Base-by-base conservation (phyloP, 495 filamentous ascomycete species). In the Rhypophila decipiens region DNA sequence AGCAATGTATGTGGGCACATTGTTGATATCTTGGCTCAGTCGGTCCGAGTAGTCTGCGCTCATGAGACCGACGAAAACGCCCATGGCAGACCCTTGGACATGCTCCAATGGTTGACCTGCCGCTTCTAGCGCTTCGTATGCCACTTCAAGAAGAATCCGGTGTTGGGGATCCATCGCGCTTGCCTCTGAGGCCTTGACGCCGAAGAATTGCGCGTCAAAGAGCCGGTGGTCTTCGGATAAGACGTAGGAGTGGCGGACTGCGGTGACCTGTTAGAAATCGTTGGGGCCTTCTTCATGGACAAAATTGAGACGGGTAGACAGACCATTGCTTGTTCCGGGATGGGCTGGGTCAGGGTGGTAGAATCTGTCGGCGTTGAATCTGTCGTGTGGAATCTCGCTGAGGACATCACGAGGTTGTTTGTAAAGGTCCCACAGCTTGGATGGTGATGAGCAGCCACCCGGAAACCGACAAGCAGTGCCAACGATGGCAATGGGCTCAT, bases 111-210 rank as follows among this genome's bases (percentile, higher is more conserved):
- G 78, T 72, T 0, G 85, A 76, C 53, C 89, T 39, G 78, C 78
- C 1, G 31, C 31, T 56, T 94, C 88, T 2, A 94, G 71, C 0
- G 88, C 88, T 48, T 90, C 86, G 53, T 88, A 91, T 0, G 83
- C 84, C 35, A 80, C 85, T 33, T 86, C 77, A 4, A 94, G 69
- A 0, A 84, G 83, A 24, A 90, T 64, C 19, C 88, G 77, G 55
- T 88, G 85, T 52, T 87, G 85, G 3, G 88, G 88, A 57, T 91
- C 88, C 24, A 52, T 51, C 1, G 37, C 24, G 2, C 84, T 82
- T 24, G 87, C 83, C 35, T 81, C 77, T 4, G 64, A 57, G 3
- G 73, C 60, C 3, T 70, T 75, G 29, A 82, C 73, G 11, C 65
- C 66, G 60, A 85, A 85, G 64, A 84, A 84, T 1, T 55, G 50